A percentile compares a stretch with the other conserved stretches of the same genome.
Conservation (phyloP, 108 stramenopile species). For the Conticribra weissflogii region DNA sequence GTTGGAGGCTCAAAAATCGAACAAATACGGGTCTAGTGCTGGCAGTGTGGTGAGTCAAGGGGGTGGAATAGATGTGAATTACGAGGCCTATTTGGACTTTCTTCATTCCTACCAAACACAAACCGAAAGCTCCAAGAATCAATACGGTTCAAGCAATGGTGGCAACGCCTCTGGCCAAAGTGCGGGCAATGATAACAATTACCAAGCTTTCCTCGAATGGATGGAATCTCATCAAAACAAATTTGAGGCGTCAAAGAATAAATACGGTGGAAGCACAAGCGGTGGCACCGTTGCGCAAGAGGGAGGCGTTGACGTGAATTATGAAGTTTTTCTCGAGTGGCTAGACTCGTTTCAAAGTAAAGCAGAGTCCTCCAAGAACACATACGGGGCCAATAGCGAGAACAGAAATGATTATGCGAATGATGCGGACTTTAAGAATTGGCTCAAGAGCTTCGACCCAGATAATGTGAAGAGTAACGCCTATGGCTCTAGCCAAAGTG, state of each 20-base stretch:
- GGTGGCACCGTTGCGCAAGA: too few species aligned
- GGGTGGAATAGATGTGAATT: not conserved
- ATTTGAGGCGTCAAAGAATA: too few species aligned
- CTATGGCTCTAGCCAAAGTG: not conserved
- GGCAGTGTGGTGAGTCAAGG: too few species aligned
- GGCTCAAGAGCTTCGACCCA: conserved; percentile 1
- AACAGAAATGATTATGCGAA: conserved; percentile 11
- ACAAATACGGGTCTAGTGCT: conserved; percentile 5
- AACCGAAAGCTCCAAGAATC: not conserved
- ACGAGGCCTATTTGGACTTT: not conserved
- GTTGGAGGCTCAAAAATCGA: conserved; percentile 13
- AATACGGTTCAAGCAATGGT: conserved; percentile 7
- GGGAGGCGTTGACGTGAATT: not conserved
- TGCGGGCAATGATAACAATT: too few species aligned
- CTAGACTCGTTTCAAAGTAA: not conserved
- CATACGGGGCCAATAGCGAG: conserved; percentile 7
- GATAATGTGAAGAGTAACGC: not conserved
- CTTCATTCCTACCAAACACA: conserved; percentile 5
- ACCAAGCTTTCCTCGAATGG: too few species aligned
- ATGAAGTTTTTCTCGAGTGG: conserved; percentile 11
- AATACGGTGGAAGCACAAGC: not conserved
- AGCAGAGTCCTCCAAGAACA: not conserved
- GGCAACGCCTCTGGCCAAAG: too few species aligned
- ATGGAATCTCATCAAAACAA: too few species aligned
- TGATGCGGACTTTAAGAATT: conserved; percentile 8